Evolutionary conservation across 75 land plant genomes (phyloP), one percentile per base, ranked within the genome.

Genomic region (Adiantum capillusveneris): DNA sequence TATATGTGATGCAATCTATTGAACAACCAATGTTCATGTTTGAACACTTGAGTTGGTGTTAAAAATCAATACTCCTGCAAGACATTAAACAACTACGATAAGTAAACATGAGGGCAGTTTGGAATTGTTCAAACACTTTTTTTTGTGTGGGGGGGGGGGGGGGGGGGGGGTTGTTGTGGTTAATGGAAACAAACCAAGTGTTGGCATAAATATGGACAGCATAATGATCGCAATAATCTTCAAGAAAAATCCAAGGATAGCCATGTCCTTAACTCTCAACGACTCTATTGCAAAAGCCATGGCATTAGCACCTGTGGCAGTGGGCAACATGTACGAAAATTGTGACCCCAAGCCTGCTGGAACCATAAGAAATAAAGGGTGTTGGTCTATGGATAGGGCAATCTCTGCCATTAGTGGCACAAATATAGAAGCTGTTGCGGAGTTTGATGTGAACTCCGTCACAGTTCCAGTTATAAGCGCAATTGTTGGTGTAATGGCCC

Each of bases 381-480:
- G 79, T 16, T 73, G 36, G 21, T 64, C 48, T 76, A 86, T 79
- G 14, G 83, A 58, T 0, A 67, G 9, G 0, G 92, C 87, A 0
- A 87, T 53, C 64, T 87, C 82, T n/a, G 90, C 81, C 20, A 90
- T 62, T 1, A 90, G 53, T 0, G 92, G 96, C 1, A 84, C 22
- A 6, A 90, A 52, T 0, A 90, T 66, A 0, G 92, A 81, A 0
- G 88, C 70, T 17, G 92, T 79, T 25, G 92, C 66, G 24, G 79
- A 74, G 69, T 90, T 90, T 0, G 96, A 87, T 17, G 85, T 56
- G 66, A 90, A 81, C 44, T 90, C 96, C 0, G 96, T 90, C n/a
- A 81, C 60, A 7, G 44, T 59, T 19, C 76, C 60, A 18, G 79
- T 72, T 0, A 81, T 45, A 0, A 84, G 44, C 18, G 83, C 80